Conservation (phyloP, 108 stramenopile genomes). For the Cyclotella choctawhatcheeana region DNA sequence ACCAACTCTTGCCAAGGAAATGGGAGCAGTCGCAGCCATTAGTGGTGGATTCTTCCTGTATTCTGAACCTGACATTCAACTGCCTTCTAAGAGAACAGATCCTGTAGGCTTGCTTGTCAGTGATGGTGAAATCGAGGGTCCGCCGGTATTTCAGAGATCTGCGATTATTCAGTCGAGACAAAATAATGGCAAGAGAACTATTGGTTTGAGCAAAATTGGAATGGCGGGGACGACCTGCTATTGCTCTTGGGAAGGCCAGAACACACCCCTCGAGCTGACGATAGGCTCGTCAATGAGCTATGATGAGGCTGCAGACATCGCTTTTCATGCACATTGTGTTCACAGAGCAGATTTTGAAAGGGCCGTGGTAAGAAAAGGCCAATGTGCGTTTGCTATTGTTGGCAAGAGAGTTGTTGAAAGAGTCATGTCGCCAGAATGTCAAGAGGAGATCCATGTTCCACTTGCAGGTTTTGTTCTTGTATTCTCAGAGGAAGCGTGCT, state of each 20-base stretch:
- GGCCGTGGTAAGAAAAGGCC: constrained; percentile 3
- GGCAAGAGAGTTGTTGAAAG: constrained; percentile 19
- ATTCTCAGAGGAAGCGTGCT: neutral
- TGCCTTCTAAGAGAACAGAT: constrained; percentile 44
- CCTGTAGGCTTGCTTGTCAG: constrained; percentile 47
- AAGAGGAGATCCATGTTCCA: constrained; percentile 22
- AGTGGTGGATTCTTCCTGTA: constrained; percentile 56
- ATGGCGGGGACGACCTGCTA: neutral
- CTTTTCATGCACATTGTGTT: constrained; percentile 6
- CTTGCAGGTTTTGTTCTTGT: constrained; percentile 38
- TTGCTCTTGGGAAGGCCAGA: neutral
- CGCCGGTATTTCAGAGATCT: constrained; percentile 39
- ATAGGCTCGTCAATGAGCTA: neutral
- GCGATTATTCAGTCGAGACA: constrained; percentile 21
- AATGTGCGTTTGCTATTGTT: constrained; percentile 37
- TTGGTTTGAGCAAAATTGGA: neutral
- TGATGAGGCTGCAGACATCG: neutral
- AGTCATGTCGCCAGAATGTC: neutral
- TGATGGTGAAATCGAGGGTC: constrained; percentile 35
- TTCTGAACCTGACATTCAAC: constrained; percentile 42
- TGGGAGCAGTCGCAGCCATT: constrained; percentile 43
- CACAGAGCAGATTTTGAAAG: constrained; percentile 21
- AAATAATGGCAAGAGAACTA: neutral
- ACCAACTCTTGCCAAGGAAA: constrained; percentile 4
- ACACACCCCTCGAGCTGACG: neutral